These are phyloP conservation scores for Solanum paucissectum DNA, from an alignment of 257 asterid species.

Conservation along the genomic window DNA sequence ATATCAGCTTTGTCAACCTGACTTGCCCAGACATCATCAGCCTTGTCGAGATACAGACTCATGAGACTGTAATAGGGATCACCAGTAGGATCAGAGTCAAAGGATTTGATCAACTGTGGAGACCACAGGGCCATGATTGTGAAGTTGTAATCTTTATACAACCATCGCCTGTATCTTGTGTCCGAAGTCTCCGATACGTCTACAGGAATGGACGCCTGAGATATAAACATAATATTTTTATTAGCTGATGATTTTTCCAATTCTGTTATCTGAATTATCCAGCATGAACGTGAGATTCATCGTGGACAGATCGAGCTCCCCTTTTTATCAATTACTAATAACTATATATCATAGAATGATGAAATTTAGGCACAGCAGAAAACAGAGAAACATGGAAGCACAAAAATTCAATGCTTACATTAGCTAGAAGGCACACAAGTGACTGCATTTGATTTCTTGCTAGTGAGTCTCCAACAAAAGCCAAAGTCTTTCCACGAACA, in stretches of 20 bases:
- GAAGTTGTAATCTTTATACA: constrained; percentile 6
- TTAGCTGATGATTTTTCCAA: not conserved
- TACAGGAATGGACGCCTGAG: constrained; percentile 3
- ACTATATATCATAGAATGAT: not conserved
- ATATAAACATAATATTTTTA: not conserved
- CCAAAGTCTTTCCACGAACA: constrained; percentile 13
- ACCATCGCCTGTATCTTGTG: constrained; percentile 13
- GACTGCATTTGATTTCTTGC: constrained; percentile 23
- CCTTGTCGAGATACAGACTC: constrained; percentile 5
- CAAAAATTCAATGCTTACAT: not conserved
- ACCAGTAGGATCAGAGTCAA: not conserved
- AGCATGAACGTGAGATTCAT: no score
- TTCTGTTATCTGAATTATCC: not conserved
- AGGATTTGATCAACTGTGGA: constrained; percentile 2
- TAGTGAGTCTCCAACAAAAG: constrained; percentile 17
- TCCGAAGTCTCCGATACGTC: not conserved
- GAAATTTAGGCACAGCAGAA: not conserved
- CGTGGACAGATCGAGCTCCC: no score
- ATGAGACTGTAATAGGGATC: not conserved
- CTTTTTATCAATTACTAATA: not conserved
- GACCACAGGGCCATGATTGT: constrained; percentile 12
- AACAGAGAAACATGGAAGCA: not conserved
- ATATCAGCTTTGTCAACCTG: constrained; percentile 2
- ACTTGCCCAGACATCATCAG: constrained; percentile 7
- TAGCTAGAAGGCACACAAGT: constrained; percentile 14